Evolutionary conservation across 1,139 yeast species (phyloP).

Genomic region (Pneumocystis jirovecii): DNA sequence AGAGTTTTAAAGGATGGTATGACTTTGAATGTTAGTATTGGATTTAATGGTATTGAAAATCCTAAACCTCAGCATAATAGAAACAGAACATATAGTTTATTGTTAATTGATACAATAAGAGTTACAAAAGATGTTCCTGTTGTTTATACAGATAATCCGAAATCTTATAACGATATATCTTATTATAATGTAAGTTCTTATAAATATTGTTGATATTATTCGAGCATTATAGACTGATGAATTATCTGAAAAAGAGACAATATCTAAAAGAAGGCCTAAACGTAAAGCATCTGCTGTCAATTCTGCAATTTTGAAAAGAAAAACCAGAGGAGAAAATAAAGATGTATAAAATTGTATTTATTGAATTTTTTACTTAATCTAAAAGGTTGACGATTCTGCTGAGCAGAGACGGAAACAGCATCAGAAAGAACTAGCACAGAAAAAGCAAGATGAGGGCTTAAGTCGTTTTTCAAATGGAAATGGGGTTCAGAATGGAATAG

Average conservation of each 20-base stretch:
- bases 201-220: conserved; percentile 26
- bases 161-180: conserved; percentile 58
- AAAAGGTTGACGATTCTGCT: conserved; percentile 47
- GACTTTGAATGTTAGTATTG: conserved; percentile 61
- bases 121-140: conserved; percentile 42
- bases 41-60: conserved; percentile 47
- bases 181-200: conserved; percentile 49
- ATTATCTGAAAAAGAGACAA: conserved; percentile 18
- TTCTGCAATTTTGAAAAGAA: conserved; percentile 53
- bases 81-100: conserved; percentile 45
- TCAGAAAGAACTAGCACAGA: conserved; percentile 40
- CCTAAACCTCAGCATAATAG: conserved; percentile 34
- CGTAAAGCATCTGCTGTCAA: conserved; percentile 14
- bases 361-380: background rate
- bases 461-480: conserved; percentile 19
- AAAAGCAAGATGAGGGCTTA: conserved; percentile 16
- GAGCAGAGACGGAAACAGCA: conserved; percentile 72
- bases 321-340: conserved; percentile 62
- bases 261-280: conserved; percentile 17
- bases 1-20: conserved; percentile 57
- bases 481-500: conserved; percentile 49
- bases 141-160: conserved; percentile 60
- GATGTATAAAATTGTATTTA: conserved; percentile 20
- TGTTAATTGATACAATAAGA: conserved; percentile 71
- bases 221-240: conserved; percentile 12